A percentile compares a stretch with the other conserved stretches of the same genome.
Conservation (phyloP, 2,329 filamentous ascomycete species). For the Trichoderma cornu-damae region DNA sequence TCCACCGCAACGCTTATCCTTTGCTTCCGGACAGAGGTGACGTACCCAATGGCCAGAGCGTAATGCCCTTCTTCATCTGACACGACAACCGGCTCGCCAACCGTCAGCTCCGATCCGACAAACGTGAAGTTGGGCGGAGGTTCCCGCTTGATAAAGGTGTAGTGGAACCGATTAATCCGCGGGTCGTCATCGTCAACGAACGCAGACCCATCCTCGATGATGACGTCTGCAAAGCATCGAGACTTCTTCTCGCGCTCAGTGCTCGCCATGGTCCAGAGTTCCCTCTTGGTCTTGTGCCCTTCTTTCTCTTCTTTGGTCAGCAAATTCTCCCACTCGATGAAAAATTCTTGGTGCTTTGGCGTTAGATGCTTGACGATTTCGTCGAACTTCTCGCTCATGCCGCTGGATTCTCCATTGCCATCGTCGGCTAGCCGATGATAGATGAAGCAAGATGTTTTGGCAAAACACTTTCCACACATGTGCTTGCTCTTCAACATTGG, state of each 20-base stretch:
- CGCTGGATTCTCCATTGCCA: conserved; percentile 75
- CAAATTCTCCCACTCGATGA: conserved; percentile 89
- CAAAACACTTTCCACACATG: conserved; percentile 82
- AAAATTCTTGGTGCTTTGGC: conserved; percentile 71
- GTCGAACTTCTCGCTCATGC: conserved; percentile 74
- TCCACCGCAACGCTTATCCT: conserved; percentile 87
- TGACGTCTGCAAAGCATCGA: conserved; percentile 81
- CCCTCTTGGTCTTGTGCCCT: conserved; percentile 76
- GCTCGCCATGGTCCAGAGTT: conserved; percentile 95
- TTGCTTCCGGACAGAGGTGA: conserved; percentile 68
- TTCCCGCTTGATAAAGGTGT: conserved; percentile 73
- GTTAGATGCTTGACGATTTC: conserved; percentile 75
- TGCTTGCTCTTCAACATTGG: conserved; percentile 79
- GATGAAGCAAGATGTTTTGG: conserved; percentile 82
- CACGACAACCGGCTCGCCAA: conserved; percentile 91
- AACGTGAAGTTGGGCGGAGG: conserved; percentile 67
- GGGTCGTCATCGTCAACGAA: conserved; percentile 62
- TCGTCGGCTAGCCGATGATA: conserved; percentile 89
- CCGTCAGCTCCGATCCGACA: conserved; percentile 77
- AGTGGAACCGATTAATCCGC: conserved; percentile 88
- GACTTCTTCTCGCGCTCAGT: conserved; percentile 80
- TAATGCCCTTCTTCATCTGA: conserved; percentile 95
- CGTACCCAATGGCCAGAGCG: conserved; percentile 86
- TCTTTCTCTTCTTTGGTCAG: conserved; percentile 93
- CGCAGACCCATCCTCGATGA: conserved; percentile 73